A percentile compares a stretch with the other conserved stretches of the same genome.
phyloP scores from a whole-genome alignment of 176 grass and related monocot genomes.

The Lolium perenne region DNA sequence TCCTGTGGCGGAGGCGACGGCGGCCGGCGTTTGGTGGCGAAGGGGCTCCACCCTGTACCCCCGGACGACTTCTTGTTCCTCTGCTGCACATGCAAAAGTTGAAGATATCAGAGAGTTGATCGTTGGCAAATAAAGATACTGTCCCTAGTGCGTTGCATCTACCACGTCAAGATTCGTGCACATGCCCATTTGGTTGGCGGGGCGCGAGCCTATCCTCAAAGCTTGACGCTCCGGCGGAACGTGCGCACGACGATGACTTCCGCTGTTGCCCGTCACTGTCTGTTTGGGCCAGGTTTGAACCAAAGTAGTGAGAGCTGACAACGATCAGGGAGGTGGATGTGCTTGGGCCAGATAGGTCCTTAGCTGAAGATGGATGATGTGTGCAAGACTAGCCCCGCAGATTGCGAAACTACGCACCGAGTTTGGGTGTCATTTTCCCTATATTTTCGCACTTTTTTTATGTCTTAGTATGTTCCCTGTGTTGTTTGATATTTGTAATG shows the following conservation, averaged over 20 bases:
- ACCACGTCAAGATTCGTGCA: constrained; percentile 28
- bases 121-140: neutral
- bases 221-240: neutral
- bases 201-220: neutral
- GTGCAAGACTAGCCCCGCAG: neutral
- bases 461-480: too few species aligned
- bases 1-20: constrained; percentile 3
- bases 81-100: constrained; percentile 39
- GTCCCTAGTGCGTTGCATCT: constrained; percentile 9
- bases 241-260: neutral
- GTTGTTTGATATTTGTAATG: too few species aligned
- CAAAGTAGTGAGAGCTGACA: constrained; percentile 22
- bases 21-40: constrained; percentile 39
- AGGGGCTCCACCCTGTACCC: constrained; percentile 12
- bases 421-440: neutral
- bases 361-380: neutral
- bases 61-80: constrained; percentile 9
- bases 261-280: neutral
- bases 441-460: neutral
- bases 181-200: constrained; percentile 18
- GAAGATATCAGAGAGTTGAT: neutral
- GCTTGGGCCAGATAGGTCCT: constrained; percentile 9
- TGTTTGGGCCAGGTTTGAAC: neutral
- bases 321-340: neutral
- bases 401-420: neutral